Conservation (phyloP, 306 rosid species). For the Abrus pulchellus region DNA sequence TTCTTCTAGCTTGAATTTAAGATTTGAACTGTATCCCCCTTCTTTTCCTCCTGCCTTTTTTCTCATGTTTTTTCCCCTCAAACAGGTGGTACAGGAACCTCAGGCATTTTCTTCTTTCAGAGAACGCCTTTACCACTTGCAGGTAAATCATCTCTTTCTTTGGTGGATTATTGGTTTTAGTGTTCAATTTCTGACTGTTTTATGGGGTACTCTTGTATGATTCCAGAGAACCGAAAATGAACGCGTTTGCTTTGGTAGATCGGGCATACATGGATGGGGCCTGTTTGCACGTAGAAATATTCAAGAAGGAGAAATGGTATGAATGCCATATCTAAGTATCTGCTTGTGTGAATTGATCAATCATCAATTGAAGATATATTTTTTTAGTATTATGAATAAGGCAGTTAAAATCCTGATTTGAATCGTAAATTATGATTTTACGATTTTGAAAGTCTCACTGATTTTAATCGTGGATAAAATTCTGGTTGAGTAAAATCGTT, state of each 20-base stretch:
- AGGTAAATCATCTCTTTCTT: conserved; percentile 64
- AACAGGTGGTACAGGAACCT: conserved; percentile 75
- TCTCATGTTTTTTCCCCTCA: conserved; percentile 8
- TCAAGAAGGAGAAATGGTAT: conserved; percentile 99
- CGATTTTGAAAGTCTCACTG: too few species aligned
- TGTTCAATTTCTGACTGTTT: conserved; percentile 51
- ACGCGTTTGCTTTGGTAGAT: conserved; percentile 97
- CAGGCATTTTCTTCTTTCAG: conserved; percentile 85
- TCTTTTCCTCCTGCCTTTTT: neutral
- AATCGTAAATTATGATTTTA: too few species aligned
- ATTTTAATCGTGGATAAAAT: too few species aligned
- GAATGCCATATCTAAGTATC: conserved; percentile 36
- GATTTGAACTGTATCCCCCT: conserved; percentile 2
- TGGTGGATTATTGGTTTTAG: conserved; percentile 31
- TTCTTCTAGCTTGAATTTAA: conserved; percentile 36
- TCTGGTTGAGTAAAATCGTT: too few species aligned
- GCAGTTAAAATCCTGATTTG: too few species aligned
- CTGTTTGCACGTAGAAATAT: conserved; percentile 91
- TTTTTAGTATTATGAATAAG: neutral
- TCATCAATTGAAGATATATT: neutral
- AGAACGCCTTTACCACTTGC: conserved; percentile 89
- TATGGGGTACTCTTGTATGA: conserved; percentile 45
- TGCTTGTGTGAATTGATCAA: conserved; percentile 27
- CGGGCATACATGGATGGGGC: conserved; percentile 99
- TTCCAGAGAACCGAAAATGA: conserved; percentile 90